Evolutionary conservation across 495 filamentous ascomycete species (phyloP).

Genomic region (Podospora pseudopauciseta): DNA sequence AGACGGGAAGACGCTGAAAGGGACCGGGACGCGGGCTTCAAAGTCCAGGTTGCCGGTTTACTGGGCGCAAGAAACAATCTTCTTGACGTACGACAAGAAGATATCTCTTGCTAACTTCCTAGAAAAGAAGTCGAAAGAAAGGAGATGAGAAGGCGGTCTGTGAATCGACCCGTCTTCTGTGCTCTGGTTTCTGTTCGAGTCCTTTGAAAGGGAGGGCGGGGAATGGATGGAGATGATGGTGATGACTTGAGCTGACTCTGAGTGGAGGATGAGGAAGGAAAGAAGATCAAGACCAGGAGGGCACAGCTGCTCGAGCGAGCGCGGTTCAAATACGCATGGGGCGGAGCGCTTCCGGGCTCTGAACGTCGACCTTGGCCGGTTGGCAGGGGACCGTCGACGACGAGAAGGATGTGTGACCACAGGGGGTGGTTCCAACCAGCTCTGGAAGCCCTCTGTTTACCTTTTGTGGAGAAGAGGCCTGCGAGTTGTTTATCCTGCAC

Average conservation of each 20-base stretch:
- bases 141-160: slow-evolving; percentile 35
- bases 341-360: slow-evolving; percentile 24
- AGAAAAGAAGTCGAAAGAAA: slow-evolving; percentile 50
- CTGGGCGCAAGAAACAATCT: slow-evolving; percentile 60
- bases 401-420: slow-evolving; percentile 10
- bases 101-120: slow-evolving; percentile 69
- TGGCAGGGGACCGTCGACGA: slow-evolving; percentile 23
- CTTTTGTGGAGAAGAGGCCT: not conserved
- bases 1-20: slow-evolving; percentile 99
- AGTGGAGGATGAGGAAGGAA: slow-evolving; percentile 17
- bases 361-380: slow-evolving; percentile 20
- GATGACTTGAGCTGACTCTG: slow-evolving; percentile 7
- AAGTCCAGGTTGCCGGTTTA: slow-evolving; percentile 98
- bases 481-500: slow-evolving; percentile 1
- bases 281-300: slow-evolving; percentile 22
- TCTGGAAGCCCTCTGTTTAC: slow-evolving; percentile 6
- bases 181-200: slow-evolving; percentile 29
- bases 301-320: slow-evolving; percentile 28
- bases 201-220: slow-evolving; percentile 9
- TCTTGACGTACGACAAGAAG: slow-evolving; percentile 96
- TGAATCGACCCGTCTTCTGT: slow-evolving; percentile 36
- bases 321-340: slow-evolving; percentile 34
- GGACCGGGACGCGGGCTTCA: slow-evolving; percentile 98
- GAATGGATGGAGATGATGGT: not conserved
- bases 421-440: not conserved